A percentile compares a stretch with the other conserved stretches of the same genome.
These are phyloP conservation scores for Rhynchospora breviuscula DNA, from an alignment of 176 grass and related monocot genomes.

Conservation along the genomic window DNA sequence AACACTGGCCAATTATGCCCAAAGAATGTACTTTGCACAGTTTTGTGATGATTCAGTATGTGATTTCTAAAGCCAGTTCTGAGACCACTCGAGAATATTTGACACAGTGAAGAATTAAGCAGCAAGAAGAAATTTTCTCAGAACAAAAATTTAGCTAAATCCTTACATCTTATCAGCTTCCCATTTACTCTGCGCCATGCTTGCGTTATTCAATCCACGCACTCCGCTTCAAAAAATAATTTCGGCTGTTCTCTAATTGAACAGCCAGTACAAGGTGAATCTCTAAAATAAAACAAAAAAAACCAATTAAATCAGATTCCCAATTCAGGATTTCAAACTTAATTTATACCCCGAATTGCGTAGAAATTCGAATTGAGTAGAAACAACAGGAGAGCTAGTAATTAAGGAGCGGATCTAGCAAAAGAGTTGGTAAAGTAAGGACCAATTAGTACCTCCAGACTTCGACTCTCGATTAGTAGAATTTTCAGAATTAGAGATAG, in stretches of 20 bases:
- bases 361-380: neutral
- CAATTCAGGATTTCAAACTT: neutral
- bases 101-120: neutral
- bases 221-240: neutral
- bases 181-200: conserved; percentile 91
- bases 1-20: neutral
- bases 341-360: conserved; percentile 7
- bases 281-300: neutral
- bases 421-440: neutral
- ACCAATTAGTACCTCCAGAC: conserved; percentile 8
- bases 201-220: neutral
- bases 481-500: neutral
- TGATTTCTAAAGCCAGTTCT: neutral
- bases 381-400: neutral
- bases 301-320: conserved; percentile 5
- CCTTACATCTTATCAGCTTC: conserved; percentile 96
- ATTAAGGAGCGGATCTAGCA: conserved; percentile 19
- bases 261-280: neutral
- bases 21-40: neutral
- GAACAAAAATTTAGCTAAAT: neutral
- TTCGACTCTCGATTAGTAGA: neutral
- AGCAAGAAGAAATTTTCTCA: neutral
- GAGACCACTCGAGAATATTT: neutral
- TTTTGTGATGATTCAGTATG: neutral
- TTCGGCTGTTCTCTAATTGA: conserved; percentile 1